Evolutionary conservation across 805 yeast species (phyloP).

Genomic region (Candida quercuum): DNA sequence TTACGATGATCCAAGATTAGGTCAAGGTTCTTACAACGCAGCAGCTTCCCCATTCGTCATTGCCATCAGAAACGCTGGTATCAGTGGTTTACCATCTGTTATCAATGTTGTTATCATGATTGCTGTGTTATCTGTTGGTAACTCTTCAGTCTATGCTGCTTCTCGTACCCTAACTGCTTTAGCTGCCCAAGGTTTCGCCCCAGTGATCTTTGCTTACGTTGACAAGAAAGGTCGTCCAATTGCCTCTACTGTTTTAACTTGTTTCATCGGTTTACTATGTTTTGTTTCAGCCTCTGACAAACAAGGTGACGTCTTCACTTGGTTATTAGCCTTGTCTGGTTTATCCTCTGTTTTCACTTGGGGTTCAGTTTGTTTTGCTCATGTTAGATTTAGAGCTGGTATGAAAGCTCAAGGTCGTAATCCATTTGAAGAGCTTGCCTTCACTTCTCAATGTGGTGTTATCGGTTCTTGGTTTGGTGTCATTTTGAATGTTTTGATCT

Average conservation of each 20-base stretch:
- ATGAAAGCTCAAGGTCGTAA: constrained; percentile 58
- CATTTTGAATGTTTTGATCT: constrained; percentile 49
- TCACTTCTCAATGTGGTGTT: constrained; percentile 61
- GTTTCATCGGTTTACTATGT: constrained; percentile 51
- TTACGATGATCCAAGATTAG: constrained; percentile 42
- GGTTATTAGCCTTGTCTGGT: constrained; percentile 64
- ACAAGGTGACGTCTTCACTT: constrained; percentile 51
- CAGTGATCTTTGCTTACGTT: constrained; percentile 51
- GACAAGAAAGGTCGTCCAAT: constrained; percentile 68
- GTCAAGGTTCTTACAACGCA: constrained; percentile 48
- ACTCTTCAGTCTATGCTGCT: constrained; percentile 64
- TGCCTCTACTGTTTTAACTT: constrained; percentile 45
- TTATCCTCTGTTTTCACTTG: constrained; percentile 58
- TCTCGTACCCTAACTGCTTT: constrained; percentile 63
- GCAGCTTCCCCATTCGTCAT: constrained; percentile 76
- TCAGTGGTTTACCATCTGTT: constrained; percentile 56
- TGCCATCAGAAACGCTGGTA: constrained; percentile 61
- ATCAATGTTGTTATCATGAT: constrained; percentile 65
- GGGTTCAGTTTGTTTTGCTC: constrained; percentile 55
- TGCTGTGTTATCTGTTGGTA: constrained; percentile 67
- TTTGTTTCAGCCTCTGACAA: constrained; percentile 50
- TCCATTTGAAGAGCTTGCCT: constrained; percentile 57
- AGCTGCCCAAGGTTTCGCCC: constrained; percentile 60
- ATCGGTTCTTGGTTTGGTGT: constrained; percentile 64
- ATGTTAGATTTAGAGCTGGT: constrained; percentile 61